Base-by-base conservation (phyloP, 192 early-diverging fungal genomes). In the Coemansia sp. region DNA sequence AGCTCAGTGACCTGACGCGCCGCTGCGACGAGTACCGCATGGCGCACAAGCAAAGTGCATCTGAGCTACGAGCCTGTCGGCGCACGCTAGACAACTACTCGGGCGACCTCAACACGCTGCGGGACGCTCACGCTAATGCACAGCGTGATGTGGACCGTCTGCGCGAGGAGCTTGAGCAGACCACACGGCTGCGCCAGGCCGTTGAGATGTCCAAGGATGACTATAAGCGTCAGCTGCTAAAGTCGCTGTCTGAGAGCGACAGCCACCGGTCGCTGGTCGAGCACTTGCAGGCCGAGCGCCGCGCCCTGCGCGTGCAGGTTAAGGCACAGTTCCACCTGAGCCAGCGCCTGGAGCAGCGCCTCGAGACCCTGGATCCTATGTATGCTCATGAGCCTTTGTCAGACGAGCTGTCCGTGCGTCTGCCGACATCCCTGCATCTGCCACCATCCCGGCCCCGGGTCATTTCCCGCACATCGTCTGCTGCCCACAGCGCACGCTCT, bases 141-240 rank as follows among this genome's bases (percentile, higher is more conserved):
- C 61, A 75, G 62, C 29, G 60, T 1, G 73, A 75, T 5, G 54
- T 41, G 4, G 65, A 58, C 32, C 43, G 69, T 2, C 56, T 75
- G 6, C 19, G 23, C 10, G 65, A 58, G 14, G 78, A 80, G 60
- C 43, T 75, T 19, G 69, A 62, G 15, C 72, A 81, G 60, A 39
- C 58, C 1, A 41, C 35, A 3, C 47, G 63, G 35, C 50, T 81
- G 60, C 60, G 69, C 10, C 57, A 59, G 54, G 78, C 78, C 0
- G 58, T 69, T 8, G 78, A 81, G 62, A 58, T 81, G 69, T 68
- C 72, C n/a, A 81, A 81, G 57, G 78, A 81, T 47, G 78, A 81
- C 55, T 81, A 81, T 58, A 81, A 81, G 63, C 65, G 69, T 3
- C 73, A 68, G 39, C 66, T 81, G 24, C 35, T 69, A 2, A 68